A percentile compares a stretch with the other conserved stretches of the same genome.
Evolutionary conservation across 495 filamentous ascomycete species (phyloP).

Genomic region (Chaetomium tenue): DNA sequence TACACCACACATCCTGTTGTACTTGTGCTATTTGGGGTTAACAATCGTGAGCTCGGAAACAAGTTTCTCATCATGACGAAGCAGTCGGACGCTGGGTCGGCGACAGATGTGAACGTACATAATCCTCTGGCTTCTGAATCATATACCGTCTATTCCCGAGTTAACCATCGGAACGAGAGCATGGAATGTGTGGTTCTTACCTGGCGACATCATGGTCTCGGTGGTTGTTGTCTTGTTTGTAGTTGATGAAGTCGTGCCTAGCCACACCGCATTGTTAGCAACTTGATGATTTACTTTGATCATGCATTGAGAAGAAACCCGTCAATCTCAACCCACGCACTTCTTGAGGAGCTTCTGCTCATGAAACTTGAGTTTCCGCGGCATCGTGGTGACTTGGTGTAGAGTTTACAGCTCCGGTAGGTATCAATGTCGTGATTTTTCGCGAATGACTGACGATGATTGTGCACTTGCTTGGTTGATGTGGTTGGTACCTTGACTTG

Average conservation of each 20-base stretch:
- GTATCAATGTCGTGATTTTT: not conserved
- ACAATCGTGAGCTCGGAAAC: not conserved
- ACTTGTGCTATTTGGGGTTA: slow-evolving; percentile 63
- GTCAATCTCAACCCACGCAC: slow-evolving; percentile 10
- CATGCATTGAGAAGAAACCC: not conserved
- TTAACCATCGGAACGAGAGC: slow-evolving; percentile 11
- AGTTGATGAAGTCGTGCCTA: slow-evolving; percentile 94
- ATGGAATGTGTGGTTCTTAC: slow-evolving; percentile 5
- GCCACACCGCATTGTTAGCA: not conserved
- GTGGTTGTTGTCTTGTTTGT: slow-evolving; percentile 83
- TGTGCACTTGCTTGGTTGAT: not conserved
- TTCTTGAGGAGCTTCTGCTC: slow-evolving; percentile 37
- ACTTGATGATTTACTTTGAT: not conserved
- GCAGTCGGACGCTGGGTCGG: not conserved
- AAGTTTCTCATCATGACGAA: slow-evolving; percentile 55
- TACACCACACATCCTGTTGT: slow-evolving; percentile 80
- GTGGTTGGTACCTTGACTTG: not conserved
- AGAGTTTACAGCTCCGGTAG: not conserved
- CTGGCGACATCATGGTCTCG: slow-evolving; percentile 68
- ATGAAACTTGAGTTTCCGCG: slow-evolving; percentile 79
- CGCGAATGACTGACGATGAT: not conserved
- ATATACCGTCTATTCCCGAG: slow-evolving; percentile 63
- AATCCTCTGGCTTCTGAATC: slow-evolving; percentile 78
- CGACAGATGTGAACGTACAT: slow-evolving; percentile 25
- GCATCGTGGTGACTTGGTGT: slow-evolving; percentile 57